Evolutionary conservation across 2,329 filamentous ascomycete species (phyloP), one percentile per base, ranked within the genome.

Genomic region (Hymenoscyphus scutula): DNA sequence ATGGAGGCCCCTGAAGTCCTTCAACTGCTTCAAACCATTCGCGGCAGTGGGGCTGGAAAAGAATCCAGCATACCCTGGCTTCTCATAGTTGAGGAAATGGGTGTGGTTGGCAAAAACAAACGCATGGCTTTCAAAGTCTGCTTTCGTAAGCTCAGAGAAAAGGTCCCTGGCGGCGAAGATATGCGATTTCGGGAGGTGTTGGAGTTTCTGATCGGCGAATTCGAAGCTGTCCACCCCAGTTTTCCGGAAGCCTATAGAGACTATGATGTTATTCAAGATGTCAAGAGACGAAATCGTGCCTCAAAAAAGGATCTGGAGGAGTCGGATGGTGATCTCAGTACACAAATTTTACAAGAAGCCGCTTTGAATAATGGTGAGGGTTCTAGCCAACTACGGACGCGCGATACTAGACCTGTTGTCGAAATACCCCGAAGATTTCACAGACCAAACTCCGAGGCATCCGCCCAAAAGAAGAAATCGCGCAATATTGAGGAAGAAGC

Each of bases 61-160:
- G 82, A 85, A 58, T 67, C 70, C 8, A 80, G 79, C 55, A 83
- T 86, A 48, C 78, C 78, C 0, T 86, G 84, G 84, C 67, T 71
- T 38, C 74, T 71, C 27, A 70, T 85, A 29, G 76, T 77, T 60
- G 75, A 77, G 45, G 79, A 77, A 59, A 75, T 78, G 48, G n/a
- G 53, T 13, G 69, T 68, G n/a, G 75, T 71, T 34, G 80, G 77
- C 74, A 67, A 65, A 30, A 51, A 51, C 23, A 51, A 19, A 51
- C 61, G 62, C 11, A 69, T 70, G 58, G 69, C 70, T 27, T 59
- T 70, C 37, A 73, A 68, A 55, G 57, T 71, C 27, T 72, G 69
- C 32, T 74, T 69, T 62, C 60, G 65, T 41, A 67, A 65, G 27
- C 64, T 76, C 6, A 72, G 69, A 59, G 51, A 64, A 1, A 63